Base-by-base conservation (phyloP, 2,329 filamentous ascomycete species). In the Calonectria multiphialidica region DNA sequence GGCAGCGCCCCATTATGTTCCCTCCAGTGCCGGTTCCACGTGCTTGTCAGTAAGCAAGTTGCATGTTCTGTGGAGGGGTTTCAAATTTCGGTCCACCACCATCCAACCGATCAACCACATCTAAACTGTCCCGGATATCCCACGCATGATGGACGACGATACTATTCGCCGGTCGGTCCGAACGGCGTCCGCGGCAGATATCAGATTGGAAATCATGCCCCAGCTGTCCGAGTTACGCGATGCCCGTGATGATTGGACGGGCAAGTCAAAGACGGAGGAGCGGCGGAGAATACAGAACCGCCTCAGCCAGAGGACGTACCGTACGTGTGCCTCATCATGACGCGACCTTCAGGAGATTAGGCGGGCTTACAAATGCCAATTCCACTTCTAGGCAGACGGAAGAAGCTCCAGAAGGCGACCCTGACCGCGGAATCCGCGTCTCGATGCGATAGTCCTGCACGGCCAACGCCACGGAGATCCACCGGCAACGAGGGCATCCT, bases 271-370 rank as follows among this genome's bases (percentile, higher is more conserved):
- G 8, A 35, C 44, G 30, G 65, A 55, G 18, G 65, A 69, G 8
- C 53, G 72, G 37, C 71, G 69, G 64, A 65, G 53, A 35, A 49
- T 62, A 42, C 72, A 72, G 40, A 74, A 74, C 33, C 61, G 72
- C 21, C 70, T 72, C 18, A 72, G 66, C 69, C 72, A 72, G 45
- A 63, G 69, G 37, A 66, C 66, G 18, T 65, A 65, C 28, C 66
- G 70, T 71, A 42, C 28, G 64, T 66, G 64, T 66, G n/a, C n/a
- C 49, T 53, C 45, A n/a, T 59, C 50, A 55, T 42, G 35, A 66
- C 37, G 50, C n/a, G 21, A 12, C 25, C 12, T 35, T 23, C 10
- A 12, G 35, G 15, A 47, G 23, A 33, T 12, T 12, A 5, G 12
- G 2, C n/a, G 5, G 23, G 37, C 40, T 47, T 37, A 59, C 65